Percentiles rank a stretch among this genome's conserved stretches.
phyloP scores from a whole-genome alignment of 2,329 filamentous ascomycete species.

The Colletotrichum paranaense region DNA sequence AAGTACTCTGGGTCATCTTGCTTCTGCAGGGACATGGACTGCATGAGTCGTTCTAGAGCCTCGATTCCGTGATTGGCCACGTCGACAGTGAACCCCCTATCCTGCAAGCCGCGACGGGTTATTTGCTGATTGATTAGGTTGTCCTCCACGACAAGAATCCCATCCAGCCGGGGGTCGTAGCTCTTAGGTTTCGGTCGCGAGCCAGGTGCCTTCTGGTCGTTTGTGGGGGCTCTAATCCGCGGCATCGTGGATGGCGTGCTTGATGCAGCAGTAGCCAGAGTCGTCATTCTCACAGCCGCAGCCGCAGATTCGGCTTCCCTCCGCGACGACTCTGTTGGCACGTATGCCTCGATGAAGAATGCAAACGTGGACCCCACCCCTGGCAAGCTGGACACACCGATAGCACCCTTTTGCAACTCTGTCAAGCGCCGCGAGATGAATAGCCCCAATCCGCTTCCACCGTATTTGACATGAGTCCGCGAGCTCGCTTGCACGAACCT shows the following conservation, averaged over 20 bases:
- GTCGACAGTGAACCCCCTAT: constrained; percentile 61
- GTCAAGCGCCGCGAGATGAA: constrained; percentile 85
- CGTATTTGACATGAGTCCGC: constrained; percentile 81
- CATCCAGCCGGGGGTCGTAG: constrained; percentile 45
- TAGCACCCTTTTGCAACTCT: constrained; percentile 83
- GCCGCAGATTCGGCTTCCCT: constrained; percentile 54
- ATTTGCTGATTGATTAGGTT: constrained; percentile 71
- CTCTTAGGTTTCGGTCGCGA: constrained; percentile 13
- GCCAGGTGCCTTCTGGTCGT: constrained; percentile 24
- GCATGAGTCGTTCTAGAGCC: constrained; percentile 60
- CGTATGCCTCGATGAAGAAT: constrained; percentile 75
- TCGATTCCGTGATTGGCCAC: constrained; percentile 69
- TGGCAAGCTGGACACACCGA: constrained; percentile 76
- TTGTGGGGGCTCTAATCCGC: constrained; percentile 7
- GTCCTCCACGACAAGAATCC: constrained; percentile 69
- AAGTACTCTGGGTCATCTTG: constrained; percentile 24
- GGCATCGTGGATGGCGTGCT: constrained; percentile 18
- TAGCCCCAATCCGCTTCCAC: constrained; percentile 80
- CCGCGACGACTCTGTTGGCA: constrained; percentile 52
- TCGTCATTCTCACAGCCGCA: constrained; percentile 39
- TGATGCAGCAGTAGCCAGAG: background rate
- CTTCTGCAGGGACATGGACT: constrained; percentile 39
- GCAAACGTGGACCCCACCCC: constrained; percentile 80
- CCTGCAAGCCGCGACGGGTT: constrained; percentile 61
- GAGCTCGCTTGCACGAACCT: constrained; percentile 83